phyloP scores from a whole-genome alignment of 2,329 filamentous ascomycete genomes.

The Tolypocladium ophioglossoides region DNA sequence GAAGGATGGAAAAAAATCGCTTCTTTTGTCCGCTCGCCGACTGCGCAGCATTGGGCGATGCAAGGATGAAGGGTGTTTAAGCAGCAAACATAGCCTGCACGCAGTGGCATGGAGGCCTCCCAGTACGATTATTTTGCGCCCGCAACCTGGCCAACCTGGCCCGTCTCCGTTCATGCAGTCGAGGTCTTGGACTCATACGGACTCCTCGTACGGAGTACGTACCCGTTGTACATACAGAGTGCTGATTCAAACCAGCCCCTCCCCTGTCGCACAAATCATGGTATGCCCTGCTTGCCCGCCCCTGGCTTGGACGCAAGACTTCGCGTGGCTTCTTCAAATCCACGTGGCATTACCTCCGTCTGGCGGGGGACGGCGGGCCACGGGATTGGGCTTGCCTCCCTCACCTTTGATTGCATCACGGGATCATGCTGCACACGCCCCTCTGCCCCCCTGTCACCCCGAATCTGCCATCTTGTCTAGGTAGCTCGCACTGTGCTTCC shows the following conservation, averaged over 20 bases:
- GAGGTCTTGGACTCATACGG: neutral
- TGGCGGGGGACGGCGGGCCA: constrained; percentile 1
- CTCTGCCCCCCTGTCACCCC: neutral
- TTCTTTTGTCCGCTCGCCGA: neutral
- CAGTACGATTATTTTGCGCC: neutral
- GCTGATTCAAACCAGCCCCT: neutral
- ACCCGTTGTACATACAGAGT: too few relatives aligned
- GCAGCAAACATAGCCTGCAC: neutral
- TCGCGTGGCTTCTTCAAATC: constrained; percentile 6
- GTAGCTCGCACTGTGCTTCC: neutral
- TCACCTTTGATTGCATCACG: neutral
- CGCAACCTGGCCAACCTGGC: too few relatives aligned
- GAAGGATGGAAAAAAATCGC: neutral
- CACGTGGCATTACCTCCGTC: constrained; percentile 6
- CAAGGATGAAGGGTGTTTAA: neutral
- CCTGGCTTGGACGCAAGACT: neutral
- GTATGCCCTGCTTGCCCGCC: neutral
- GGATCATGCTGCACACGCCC: neutral
- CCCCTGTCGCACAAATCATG: neutral
- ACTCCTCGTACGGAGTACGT: too few relatives aligned
- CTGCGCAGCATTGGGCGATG: neutral
- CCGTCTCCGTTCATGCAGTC: neutral
- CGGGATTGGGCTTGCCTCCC: neutral
- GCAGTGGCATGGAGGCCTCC: too few relatives aligned
- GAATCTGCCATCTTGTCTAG: neutral